A percentile compares a stretch with the other conserved stretches of the same genome.
Evolutionary conservation across 352 stramenopile genomes (phyloP).

Genomic region (Phytophthora ramorum): DNA sequence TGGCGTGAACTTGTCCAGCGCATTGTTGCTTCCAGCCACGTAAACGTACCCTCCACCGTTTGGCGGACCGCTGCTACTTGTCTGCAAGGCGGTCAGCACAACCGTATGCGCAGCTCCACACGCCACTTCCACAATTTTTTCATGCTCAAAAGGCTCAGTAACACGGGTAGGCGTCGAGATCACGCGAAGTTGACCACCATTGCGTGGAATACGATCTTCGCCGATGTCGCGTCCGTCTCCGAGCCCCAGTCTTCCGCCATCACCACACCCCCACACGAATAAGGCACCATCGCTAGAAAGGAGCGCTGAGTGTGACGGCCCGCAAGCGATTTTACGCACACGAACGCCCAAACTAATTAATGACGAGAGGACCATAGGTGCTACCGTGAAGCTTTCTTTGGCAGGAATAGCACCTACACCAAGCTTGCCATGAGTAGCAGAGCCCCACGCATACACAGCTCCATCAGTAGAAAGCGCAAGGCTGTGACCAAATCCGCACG

Average conservation of each 20-base stretch:
- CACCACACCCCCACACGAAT: conserved; percentile 79
- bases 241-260: conserved; percentile 75
- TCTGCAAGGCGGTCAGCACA: conserved; percentile 45
- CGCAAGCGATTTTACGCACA: conserved; percentile 76
- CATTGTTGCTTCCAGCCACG: conserved; percentile 73
- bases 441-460: conserved; percentile 80
- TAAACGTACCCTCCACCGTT: conserved; percentile 51
- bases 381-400: conserved; percentile 72
- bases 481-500: conserved; percentile 76
- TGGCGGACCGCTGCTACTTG: conserved; percentile 5
- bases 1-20: conserved; percentile 67
- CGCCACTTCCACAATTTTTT: conserved; percentile 72
- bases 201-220: conserved; percentile 64
- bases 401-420: conserved; percentile 53
- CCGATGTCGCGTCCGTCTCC: conserved; percentile 70
- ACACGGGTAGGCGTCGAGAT: conserved; percentile 54
- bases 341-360: conserved; percentile 26
- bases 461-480: conserved; percentile 67
- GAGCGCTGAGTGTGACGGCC: conserved; percentile 77
- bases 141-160: conserved; percentile 39
- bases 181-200: conserved; percentile 53
- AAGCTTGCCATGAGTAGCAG: conserved; percentile 75
- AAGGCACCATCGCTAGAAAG: conserved; percentile 62
- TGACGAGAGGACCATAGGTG: conserved; percentile 52
- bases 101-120: conserved; percentile 73